Percentiles rank a stretch among this genome's conserved stretches.
Evolutionary conservation across 345 rosid genomes (phyloP).

Genomic region (Triadica sebifera): DNA sequence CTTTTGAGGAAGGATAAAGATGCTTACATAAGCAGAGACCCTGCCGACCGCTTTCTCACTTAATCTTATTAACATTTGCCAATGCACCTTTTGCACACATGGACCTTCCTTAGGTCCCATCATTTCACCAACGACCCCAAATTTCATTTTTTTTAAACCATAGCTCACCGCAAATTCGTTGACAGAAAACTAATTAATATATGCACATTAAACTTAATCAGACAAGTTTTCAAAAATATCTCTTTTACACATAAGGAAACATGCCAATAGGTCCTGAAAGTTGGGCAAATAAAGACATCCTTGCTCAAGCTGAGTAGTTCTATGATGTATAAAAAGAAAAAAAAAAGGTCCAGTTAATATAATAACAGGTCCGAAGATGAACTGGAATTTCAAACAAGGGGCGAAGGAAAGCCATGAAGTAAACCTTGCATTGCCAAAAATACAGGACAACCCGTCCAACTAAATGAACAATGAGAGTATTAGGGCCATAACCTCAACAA

Average conservation of each 20-base stretch:
- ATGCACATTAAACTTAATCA: background rate
- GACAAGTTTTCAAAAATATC: background rate
- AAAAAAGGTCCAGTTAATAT: constrained; percentile 11
- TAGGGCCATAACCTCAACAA: constrained; percentile 16
- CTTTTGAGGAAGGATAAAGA: constrained; percentile 19
- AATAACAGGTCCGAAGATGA: background rate
- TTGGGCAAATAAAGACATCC: constrained; percentile 1
- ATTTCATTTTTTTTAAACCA: constrained; percentile 2
- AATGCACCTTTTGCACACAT: constrained; percentile 13
- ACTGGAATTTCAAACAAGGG: constrained; percentile 10
- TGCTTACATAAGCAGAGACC: constrained; percentile 16
- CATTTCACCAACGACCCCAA: constrained; percentile 2
- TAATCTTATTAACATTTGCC: constrained; percentile 7
- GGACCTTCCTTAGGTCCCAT: constrained; percentile 14
- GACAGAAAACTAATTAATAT: background rate
- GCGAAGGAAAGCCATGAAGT: constrained; percentile 2
- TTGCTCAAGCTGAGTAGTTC: constrained; percentile 4
- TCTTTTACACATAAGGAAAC: background rate
- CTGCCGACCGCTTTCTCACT: background rate
- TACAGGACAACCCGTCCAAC: constrained; percentile 11
- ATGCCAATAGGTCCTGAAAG: background rate
- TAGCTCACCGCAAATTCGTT: background rate
- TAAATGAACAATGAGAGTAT: constrained; percentile 13
- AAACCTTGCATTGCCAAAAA: background rate
- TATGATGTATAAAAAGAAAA: background rate